Conservation (phyloP, 2,329 filamentous ascomycete genomes). For the Davidsoniella australis region DNA sequence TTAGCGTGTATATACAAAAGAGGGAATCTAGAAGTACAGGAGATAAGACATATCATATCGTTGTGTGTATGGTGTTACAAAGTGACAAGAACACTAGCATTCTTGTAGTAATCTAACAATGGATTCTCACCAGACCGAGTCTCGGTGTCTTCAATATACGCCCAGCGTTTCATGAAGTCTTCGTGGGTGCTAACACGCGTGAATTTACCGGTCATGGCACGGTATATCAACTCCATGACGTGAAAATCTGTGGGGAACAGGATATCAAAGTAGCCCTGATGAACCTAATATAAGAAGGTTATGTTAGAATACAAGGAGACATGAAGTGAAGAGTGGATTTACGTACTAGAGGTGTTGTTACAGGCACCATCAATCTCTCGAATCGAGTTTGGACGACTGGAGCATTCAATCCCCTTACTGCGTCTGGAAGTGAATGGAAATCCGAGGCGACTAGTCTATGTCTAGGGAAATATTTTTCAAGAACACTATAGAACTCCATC, state of each 20-base stretch:
- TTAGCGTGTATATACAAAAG: no score
- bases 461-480: constrained; percentile 74
- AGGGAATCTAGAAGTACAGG: no score
- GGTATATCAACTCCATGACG: constrained; percentile 81
- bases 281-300: constrained; percentile 40
- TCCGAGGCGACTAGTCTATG: constrained; percentile 82
- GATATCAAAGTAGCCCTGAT: constrained; percentile 98
- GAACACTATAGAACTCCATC: constrained; percentile 91
- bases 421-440: constrained; percentile 72
- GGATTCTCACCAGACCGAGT: constrained; percentile 88
- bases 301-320: not conserved
- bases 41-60: no score
- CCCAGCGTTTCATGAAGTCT: constrained; percentile 81
- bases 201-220: constrained; percentile 79
- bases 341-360: constrained; percentile 74
- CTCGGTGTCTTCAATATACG: constrained; percentile 75
- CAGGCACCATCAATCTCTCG: constrained; percentile 69
- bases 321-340: not conserved
- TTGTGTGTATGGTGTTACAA: constrained; percentile 31
- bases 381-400: constrained; percentile 95
- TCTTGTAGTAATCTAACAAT: constrained; percentile 81
- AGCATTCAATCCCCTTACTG: constrained; percentile 70
- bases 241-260: constrained; percentile 93
- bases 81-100: constrained; percentile 82
- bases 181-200: constrained; percentile 74